Evolutionary conservation across 495 filamentous ascomycete species (phyloP).

Genomic region (Aspergillus nidulans): DNA sequence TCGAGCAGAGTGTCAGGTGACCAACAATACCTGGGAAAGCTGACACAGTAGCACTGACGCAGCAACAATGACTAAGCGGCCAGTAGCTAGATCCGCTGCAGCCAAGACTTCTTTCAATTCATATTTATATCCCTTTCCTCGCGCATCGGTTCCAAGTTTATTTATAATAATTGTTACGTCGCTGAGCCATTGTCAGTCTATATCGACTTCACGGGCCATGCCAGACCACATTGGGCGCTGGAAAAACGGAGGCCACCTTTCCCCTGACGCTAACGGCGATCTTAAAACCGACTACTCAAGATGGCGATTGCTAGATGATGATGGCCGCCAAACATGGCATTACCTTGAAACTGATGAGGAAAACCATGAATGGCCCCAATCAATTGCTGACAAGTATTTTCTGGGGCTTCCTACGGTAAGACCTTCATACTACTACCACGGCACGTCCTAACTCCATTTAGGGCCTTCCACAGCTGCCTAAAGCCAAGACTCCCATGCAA

Average conservation of each 20-base stretch:
- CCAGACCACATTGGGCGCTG: constrained; percentile 35
- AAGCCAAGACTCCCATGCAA: constrained; percentile 67
- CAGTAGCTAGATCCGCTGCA: background rate
- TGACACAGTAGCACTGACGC: too few relatives aligned
- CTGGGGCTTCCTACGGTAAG: constrained; percentile 65
- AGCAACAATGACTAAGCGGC: constrained; percentile 13
- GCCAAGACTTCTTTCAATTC: background rate
- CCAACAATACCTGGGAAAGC: too few relatives aligned
- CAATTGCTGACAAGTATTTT: constrained; percentile 75
- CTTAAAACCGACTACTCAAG: constrained; percentile 66
- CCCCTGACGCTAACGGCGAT: constrained; percentile 37
- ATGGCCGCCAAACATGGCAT: constrained; percentile 86
- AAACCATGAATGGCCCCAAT: constrained; percentile 75
- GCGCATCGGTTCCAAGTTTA: background rate
- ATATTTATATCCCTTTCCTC: background rate
- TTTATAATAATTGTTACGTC: background rate
- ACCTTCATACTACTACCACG: background rate
- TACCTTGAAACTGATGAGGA: constrained; percentile 81
- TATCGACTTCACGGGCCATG: constrained; percentile 7
- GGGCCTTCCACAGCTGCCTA: constrained; percentile 67
- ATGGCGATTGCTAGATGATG: constrained; percentile 82
- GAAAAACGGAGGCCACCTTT: constrained; percentile 37
- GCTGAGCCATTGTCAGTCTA: background rate
- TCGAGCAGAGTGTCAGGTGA: too few relatives aligned
- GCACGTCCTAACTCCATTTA: constrained; percentile 30